A percentile compares a stretch with the other conserved stretches of the same genome.
These are phyloP conservation scores for Suhomyces maxii DNA, from an alignment of 1,139 yeast genomes.

Conservation along the genomic window DNA sequence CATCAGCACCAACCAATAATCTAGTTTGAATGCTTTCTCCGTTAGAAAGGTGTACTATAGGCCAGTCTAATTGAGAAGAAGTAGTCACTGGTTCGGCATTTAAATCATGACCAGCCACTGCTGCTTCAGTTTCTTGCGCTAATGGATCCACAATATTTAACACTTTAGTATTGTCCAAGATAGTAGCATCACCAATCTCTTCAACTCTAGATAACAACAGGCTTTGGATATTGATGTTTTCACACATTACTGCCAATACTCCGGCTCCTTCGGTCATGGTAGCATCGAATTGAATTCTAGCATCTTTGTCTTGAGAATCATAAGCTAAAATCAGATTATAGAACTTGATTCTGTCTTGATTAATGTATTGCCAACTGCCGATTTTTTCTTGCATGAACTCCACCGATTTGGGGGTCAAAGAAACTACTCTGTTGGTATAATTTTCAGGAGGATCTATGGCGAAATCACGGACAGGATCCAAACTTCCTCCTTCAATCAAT, in stretches of 20 bases:
- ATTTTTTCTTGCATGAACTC: constrained; percentile 59
- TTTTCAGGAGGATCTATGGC: constrained; percentile 53
- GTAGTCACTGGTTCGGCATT: constrained; percentile 14
- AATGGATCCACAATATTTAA: constrained; percentile 40
- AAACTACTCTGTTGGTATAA: constrained; percentile 79
- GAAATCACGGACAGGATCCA: constrained; percentile 56
- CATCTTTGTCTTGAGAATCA: constrained; percentile 70
- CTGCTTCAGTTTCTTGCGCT: background rate
- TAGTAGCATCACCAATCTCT: constrained; percentile 48
- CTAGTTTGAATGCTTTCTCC: constrained; percentile 70
- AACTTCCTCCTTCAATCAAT: constrained; percentile 69
- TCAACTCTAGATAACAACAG: constrained; percentile 59
- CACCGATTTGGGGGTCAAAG: constrained; percentile 80
- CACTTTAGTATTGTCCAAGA: constrained; percentile 69
- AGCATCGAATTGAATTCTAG: constrained; percentile 69
- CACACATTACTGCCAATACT: constrained; percentile 79
- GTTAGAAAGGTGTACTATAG: constrained; percentile 64
- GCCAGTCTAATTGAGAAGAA: constrained; percentile 60
- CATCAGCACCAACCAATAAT: constrained; percentile 90
- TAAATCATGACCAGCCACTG: constrained; percentile 3
- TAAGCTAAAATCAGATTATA: constrained; percentile 84
- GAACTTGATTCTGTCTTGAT: constrained; percentile 67
- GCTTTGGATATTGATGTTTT: constrained; percentile 79
- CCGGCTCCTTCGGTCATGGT: constrained; percentile 21
- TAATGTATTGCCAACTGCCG: constrained; percentile 76